These are phyloP conservation scores for Lophiotrema nucula DNA, from an alignment of 495 filamentous ascomycete species.

Conservation along the genomic window DNA sequence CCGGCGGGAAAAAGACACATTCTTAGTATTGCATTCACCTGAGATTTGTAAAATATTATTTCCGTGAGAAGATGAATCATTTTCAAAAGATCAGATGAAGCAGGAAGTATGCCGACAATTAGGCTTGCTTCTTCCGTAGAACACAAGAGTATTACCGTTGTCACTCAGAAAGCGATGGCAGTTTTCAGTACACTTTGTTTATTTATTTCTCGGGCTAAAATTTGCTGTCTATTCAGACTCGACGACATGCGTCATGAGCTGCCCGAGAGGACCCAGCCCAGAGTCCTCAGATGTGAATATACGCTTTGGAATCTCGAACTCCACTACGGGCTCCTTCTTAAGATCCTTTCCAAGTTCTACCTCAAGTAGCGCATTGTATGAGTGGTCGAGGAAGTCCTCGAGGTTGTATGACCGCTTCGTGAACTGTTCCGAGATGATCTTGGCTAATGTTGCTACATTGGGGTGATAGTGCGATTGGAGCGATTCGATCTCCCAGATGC, in stretches of 20 bases:
- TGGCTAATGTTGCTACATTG: constrained; percentile 90
- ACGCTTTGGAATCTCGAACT: constrained; percentile 89
- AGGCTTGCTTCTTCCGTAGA: too few relatives aligned
- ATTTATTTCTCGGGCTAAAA: neutral
- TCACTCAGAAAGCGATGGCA: neutral
- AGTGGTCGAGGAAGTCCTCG: constrained; percentile 96
- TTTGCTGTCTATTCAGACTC: neutral
- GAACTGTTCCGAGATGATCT: constrained; percentile 95
- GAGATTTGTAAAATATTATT: too few relatives aligned
- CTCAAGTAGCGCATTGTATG: constrained; percentile 80
- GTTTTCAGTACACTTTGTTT: neutral
- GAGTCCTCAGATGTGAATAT: constrained; percentile 65
- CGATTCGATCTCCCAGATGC: constrained; percentile 89
- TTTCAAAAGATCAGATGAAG: too few relatives aligned
- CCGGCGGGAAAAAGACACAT: too few relatives aligned
- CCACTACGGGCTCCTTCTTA: constrained; percentile 82
- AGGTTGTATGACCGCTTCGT: constrained; percentile 89
- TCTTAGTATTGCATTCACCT: too few relatives aligned
- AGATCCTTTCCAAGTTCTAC: constrained; percentile 77
- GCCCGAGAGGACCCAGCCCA: constrained; percentile 39
- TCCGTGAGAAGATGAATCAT: too few relatives aligned
- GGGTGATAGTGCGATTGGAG: constrained; percentile 94
- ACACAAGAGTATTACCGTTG: too few relatives aligned
- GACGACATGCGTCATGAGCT: constrained; percentile 32
- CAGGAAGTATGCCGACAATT: too few relatives aligned